These are phyloP conservation scores for Calophaca sinica DNA, from an alignment of 306 rosid genomes.

Conservation along the genomic window DNA sequence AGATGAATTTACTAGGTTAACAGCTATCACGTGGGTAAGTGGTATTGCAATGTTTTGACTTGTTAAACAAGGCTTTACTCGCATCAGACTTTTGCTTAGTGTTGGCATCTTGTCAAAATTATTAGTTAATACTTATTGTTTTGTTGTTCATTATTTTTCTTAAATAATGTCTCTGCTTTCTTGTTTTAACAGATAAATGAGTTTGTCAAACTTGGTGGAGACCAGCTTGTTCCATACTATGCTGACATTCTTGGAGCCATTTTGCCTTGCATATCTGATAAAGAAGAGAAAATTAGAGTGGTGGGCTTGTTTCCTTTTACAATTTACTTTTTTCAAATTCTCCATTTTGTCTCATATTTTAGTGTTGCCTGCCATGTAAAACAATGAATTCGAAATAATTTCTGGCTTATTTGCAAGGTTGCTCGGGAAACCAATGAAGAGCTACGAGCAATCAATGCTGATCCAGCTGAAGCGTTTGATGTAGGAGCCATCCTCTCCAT, in stretches of 20 bases:
- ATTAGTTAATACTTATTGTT: neutral
- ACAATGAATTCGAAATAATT: slow-evolving; percentile 23
- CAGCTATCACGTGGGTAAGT: slow-evolving; percentile 95
- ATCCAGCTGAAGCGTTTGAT: slow-evolving; percentile 87
- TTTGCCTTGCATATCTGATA: slow-evolving; percentile 97
- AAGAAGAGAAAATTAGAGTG: slow-evolving; percentile 99
- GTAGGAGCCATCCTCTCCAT: slow-evolving; percentile 86
- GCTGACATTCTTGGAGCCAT: slow-evolving; percentile 96
- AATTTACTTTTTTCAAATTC: slow-evolving; percentile 1
- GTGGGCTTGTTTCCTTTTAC: slow-evolving; percentile 50
- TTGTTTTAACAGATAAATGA: slow-evolving; percentile 75
- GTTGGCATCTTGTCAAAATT: slow-evolving; percentile 29
- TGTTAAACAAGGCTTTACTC: slow-evolving; percentile 25
- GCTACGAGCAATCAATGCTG: slow-evolving; percentile 73
- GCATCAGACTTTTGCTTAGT: slow-evolving; percentile 15
- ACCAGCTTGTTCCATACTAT: slow-evolving; percentile 94
- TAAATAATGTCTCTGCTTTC: slow-evolving; percentile 30
- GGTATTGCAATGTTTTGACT: slow-evolving; percentile 36
- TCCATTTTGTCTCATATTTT: neutral
- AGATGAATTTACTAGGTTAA: slow-evolving; percentile 95
- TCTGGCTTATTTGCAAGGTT: slow-evolving; percentile 62
- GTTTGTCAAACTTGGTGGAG: slow-evolving; percentile 98
- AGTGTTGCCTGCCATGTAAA: slow-evolving; percentile 28
- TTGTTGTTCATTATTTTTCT: slow-evolving; percentile 33
- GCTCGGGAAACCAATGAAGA: slow-evolving; percentile 98